Percentiles rank a stretch among this genome's conserved stretches.
Conservation (phyloP, 768 basidiomycete species). For the Pleurotus tuber-regium region DNA sequence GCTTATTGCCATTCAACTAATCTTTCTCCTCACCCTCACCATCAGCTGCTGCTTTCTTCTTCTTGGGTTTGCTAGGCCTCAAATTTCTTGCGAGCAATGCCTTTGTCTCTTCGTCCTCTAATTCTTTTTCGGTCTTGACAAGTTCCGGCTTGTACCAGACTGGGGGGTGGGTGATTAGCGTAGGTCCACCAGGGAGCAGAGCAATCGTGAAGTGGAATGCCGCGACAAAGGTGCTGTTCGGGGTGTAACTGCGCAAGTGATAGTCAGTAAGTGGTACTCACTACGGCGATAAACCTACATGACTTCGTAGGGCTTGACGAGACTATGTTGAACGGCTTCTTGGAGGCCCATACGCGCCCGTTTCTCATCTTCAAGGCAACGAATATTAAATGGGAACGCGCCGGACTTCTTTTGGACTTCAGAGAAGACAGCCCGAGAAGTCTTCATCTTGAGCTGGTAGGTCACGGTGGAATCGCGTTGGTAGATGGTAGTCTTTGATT, state of each 20-base stretch:
- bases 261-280: not conserved
- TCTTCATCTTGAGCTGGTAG: conserved; percentile 98
- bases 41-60: conserved; percentile 71
- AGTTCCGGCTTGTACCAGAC: conserved; percentile 93
- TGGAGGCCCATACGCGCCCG: conserved; percentile 91
- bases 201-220: conserved; percentile 98
- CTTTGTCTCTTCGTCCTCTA: conserved; percentile 87
- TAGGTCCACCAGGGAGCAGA: conserved; percentile 84
- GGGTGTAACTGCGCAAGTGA: conserved; percentile 60
- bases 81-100: conserved; percentile 72
- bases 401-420: conserved; percentile 99
- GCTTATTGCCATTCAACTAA: conserved; percentile 17
- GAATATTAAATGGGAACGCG: conserved; percentile 96
- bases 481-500: conserved; percentile 90
- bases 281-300: conserved; percentile 50
- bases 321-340: conserved; percentile 92
- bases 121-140: conserved; percentile 84
- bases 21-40: conserved; percentile 44
- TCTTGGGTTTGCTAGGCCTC: conserved; percentile 88
- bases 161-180: conserved; percentile 84
- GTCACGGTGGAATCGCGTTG: conserved; percentile 83
- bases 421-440: conserved; percentile 92
- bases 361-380: conserved; percentile 93
- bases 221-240: conserved; percentile 81
- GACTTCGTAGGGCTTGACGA: conserved; percentile 95